Evolutionary conservation across 1,284 basidiomycete species (phyloP).

Genomic region (Ganoderma multipileum): DNA sequence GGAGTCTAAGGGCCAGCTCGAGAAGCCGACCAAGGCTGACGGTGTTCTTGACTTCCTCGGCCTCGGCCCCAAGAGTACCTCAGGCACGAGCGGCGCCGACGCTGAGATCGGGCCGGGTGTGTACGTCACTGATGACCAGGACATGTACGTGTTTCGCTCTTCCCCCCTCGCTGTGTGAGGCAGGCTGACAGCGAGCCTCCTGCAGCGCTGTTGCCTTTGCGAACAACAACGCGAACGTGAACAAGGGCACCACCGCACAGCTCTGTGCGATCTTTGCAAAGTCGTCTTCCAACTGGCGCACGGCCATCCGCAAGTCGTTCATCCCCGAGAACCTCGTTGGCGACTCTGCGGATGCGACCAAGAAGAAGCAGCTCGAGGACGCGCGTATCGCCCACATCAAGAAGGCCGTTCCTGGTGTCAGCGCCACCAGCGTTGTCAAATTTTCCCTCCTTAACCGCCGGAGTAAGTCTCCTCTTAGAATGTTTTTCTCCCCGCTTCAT

Average conservation of each 20-base stretch:
- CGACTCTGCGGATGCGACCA: not conserved
- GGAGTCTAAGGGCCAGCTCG: not conserved
- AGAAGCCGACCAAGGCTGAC: constrained; percentile 1
- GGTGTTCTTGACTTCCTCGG: not conserved
- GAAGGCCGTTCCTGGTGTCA: constrained; percentile 2
- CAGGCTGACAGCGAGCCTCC: not conserved
- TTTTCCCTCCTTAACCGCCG: constrained; percentile 7
- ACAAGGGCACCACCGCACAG: not conserved
- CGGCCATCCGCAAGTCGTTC: constrained; percentile 4
- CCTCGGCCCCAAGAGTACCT: not conserved
- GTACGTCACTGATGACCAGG: constrained; percentile 7
- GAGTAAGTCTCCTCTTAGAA: not conserved
- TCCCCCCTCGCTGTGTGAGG: not conserved
- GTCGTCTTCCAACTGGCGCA: constrained; percentile 1
- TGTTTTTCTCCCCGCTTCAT: too few species aligned
- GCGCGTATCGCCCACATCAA: not conserved
- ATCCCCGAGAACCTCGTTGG: constrained; percentile 8
- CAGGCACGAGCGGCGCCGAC: constrained; percentile 6
- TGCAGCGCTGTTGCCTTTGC: constrained; percentile 6
- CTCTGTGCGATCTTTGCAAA: constrained; percentile 11
- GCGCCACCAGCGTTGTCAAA: constrained; percentile 1
- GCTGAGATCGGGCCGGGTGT: constrained; percentile 10
- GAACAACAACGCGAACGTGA: constrained; percentile 7
- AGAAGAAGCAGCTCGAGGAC: not conserved
- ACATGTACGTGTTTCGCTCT: not conserved